A percentile compares a stretch with the other conserved stretches of the same genome.
phyloP scores from a whole-genome alignment of 768 basidiomycete species.

The Paxillus involutus region DNA sequence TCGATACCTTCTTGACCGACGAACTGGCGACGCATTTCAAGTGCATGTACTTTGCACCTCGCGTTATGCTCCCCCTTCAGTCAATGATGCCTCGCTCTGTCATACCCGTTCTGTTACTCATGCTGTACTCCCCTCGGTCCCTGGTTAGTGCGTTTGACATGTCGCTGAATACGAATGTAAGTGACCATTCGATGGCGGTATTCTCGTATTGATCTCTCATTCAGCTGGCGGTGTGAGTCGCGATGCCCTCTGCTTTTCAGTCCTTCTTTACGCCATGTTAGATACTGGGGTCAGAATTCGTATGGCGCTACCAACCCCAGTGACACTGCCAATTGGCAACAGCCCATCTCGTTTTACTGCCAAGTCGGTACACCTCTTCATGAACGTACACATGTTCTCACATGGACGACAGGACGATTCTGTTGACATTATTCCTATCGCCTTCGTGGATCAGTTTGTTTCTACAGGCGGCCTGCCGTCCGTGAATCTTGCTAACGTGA shows the following conservation, averaged over 20 bases:
- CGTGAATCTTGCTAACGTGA: constrained; percentile 60
- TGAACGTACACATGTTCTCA: background rate
- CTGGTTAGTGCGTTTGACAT: constrained; percentile 15
- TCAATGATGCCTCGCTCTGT: too few relatives aligned
- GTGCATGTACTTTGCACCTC: too few relatives aligned
- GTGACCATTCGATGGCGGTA: background rate
- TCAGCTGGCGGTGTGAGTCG: constrained; percentile 21
- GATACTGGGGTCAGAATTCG: constrained; percentile 40
- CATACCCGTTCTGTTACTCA: too few relatives aligned
- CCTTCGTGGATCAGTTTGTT: constrained; percentile 62
- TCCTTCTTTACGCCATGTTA: constrained; percentile 1
- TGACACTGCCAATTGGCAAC: constrained; percentile 32
- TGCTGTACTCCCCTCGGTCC: background rate
- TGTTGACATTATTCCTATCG: constrained; percentile 59
- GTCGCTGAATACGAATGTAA: constrained; percentile 20
- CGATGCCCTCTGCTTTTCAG: background rate
- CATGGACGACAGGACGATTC: constrained; percentile 43
- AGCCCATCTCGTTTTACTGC: constrained; percentile 34
- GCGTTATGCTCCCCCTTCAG: too few relatives aligned
- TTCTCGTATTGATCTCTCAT: background rate
- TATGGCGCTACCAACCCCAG: constrained; percentile 32
- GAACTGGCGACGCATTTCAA: too few relatives aligned
- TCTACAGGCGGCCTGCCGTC: constrained; percentile 57
- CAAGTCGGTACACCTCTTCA: constrained; percentile 8
- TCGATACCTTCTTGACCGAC: too few relatives aligned